A percentile compares a stretch with the other conserved stretches of the same genome.
These are phyloP conservation scores for Vitis hybrid DNA, from an alignment of 177 flowering plant genomes.

Conservation along the genomic window DNA sequence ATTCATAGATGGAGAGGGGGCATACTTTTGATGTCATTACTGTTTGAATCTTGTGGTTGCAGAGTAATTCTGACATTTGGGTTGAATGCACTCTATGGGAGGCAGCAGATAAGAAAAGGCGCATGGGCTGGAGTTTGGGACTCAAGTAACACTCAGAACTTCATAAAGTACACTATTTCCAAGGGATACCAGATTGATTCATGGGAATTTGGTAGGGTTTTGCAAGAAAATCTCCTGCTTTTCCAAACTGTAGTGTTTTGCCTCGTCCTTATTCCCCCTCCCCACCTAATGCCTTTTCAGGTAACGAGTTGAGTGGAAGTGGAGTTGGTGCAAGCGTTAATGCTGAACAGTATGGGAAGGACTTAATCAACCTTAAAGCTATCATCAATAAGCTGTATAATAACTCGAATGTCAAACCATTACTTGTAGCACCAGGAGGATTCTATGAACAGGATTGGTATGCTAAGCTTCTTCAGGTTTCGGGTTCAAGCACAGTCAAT, in stretches of 20 bases:
- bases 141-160: constrained; percentile 59
- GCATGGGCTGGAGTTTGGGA: constrained; percentile 87
- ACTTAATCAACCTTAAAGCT: constrained; percentile 54
- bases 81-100: constrained; percentile 88
- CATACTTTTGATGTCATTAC: constrained; percentile 1
- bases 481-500: constrained; percentile 63
- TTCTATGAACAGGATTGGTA: constrained; percentile 75
- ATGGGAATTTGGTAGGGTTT: constrained; percentile 85
- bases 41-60: constrained; percentile 18
- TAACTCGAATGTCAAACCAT: constrained; percentile 44
- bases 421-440: constrained; percentile 91
- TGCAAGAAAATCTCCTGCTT: not conserved
- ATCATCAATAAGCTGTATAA: constrained; percentile 56
- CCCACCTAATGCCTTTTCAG: constrained; percentile 27
- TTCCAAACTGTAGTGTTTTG: not conserved
- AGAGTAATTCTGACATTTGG: constrained; percentile 88
- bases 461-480: constrained; percentile 63
- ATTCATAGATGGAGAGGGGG: not conserved
- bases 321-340: constrained; percentile 79
- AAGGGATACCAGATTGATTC: constrained; percentile 81
- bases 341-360: constrained; percentile 77
- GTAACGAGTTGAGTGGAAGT: constrained; percentile 89
- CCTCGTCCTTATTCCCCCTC: not conserved
- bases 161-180: constrained; percentile 72
- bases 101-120: constrained; percentile 34